Evolutionary conservation across 2,329 filamentous ascomycete genomes (phyloP).

Genomic region (Sphaerulina vaccinii): DNA sequence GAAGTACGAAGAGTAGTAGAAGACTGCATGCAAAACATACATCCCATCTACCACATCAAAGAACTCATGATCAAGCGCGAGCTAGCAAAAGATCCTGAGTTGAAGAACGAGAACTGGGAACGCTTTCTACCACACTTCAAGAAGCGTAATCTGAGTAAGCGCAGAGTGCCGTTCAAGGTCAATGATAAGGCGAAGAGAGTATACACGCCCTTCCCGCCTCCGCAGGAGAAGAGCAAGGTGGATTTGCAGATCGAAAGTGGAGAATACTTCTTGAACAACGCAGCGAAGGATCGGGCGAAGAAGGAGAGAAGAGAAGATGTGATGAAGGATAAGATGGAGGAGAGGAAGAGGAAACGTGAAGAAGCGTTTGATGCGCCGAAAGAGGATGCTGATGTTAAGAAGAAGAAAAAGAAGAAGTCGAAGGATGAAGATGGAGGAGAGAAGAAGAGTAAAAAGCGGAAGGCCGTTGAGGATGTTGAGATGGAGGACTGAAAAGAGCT

Average conservation of each 20-base stretch:
- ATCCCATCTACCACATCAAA: constrained; percentile 90
- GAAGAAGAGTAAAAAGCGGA: constrained; percentile 44
- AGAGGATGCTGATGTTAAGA: constrained; percentile 59
- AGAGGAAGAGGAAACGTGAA: constrained; percentile 80
- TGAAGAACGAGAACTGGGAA: constrained; percentile 89
- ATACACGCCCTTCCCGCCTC: constrained; percentile 96
- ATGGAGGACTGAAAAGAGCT: constrained; percentile 23
- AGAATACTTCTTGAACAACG: constrained; percentile 93
- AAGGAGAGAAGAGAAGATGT: constrained; percentile 79
- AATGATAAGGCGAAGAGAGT: constrained; percentile 90
- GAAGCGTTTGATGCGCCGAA: constrained; percentile 84
- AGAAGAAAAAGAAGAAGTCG: constrained; percentile 54
- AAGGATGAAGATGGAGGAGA: constrained; percentile 45
- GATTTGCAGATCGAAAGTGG: constrained; percentile 96
- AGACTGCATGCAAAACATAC: constrained; percentile 95
- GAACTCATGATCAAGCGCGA: constrained; percentile 92
- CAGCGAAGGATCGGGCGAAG: constrained; percentile 80
- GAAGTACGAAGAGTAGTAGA: constrained; percentile 85
- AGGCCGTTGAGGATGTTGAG: constrained; percentile 33
- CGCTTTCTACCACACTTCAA: constrained; percentile 97
- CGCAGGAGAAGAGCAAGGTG: constrained; percentile 98
- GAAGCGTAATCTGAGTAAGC: constrained; percentile 83
- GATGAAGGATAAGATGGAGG: constrained; percentile 82
- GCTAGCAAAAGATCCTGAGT: constrained; percentile 80
- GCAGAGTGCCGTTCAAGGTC: constrained; percentile 77